Percentiles rank a stretch among this genome's conserved stretches.
Conservation (phyloP, 2,329 filamentous ascomycete genomes). For the Rhynchosporium graminicola region DNA sequence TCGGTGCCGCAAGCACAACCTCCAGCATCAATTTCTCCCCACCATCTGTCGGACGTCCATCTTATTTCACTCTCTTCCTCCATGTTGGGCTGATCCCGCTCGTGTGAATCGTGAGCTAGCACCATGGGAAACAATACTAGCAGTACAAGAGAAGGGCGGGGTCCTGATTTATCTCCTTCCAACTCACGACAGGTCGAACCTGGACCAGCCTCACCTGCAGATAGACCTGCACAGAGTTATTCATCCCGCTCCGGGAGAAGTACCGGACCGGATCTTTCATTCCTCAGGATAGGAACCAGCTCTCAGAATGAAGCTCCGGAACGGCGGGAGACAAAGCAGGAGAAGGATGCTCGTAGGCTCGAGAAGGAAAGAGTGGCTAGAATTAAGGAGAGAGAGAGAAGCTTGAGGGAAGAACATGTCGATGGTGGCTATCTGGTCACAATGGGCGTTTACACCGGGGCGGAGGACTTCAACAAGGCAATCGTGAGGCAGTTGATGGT, state of each 20-base stretch:
- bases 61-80: conserved; percentile 20
- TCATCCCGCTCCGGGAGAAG: conserved; percentile 34
- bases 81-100: conserved; percentile 35
- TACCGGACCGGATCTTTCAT: conserved; percentile 39
- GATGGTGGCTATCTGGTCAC: conserved; percentile 96
- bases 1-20: conserved; percentile 16
- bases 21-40: conserved; percentile 6
- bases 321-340: conserved; percentile 85
- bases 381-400: conserved; percentile 83
- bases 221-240: conserved; percentile 31
- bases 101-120: conserved; percentile 32
- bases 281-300: conserved; percentile 38
- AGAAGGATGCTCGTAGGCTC: conserved; percentile 81
- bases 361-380: conserved; percentile 78
- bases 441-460: conserved; percentile 86
- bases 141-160: conserved; percentile 36
- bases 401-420: conserved; percentile 86
- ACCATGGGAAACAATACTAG: conserved; percentile 39
- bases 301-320: conserved; percentile 36
- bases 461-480: conserved; percentile 90
- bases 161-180: conserved; percentile 32
- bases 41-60: conserved; percentile 14
- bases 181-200: conserved; percentile 25
- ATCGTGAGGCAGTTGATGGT: conserved; percentile 90
- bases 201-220: conserved; percentile 33